Base-by-base conservation (phyloP, 441 rosid species). In the Macaranga tanarius region DNA sequence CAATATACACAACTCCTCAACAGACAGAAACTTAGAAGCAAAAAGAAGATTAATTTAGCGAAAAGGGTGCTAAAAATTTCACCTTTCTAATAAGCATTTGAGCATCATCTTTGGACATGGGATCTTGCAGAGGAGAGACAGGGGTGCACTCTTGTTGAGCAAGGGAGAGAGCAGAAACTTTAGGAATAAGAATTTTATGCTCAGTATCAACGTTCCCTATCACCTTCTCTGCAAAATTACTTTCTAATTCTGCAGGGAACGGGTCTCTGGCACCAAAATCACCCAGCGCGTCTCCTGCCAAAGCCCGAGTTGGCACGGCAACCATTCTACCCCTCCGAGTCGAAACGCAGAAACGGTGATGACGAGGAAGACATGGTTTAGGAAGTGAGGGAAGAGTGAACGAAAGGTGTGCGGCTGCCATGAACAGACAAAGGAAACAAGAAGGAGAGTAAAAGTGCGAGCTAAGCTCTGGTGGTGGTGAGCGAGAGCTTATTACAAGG, bases 181-280 rank as follows among this genome's bases (percentile, higher is more conserved):
- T 83, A 20, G 97, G 99, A 44, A 95, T 95, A 19, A 95, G 82
- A 75, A 90, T 89, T 83, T 86, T 95, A 73, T 90, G 97, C 77
- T 95, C 97, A 15, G 94, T 89, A 80, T 84, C 71, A 65, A 71
- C 77, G 55, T 77, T 69, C 0, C 97, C 97, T 75, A 89, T 69
- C 42, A 95, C 99, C 81, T 85, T 95, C 16, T 92, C 99, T 4
- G 71, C 99, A 83, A 94, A 94, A 1, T 76, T 73, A 59, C 97
- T 94, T 48, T 87, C 97, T 62, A 94, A 8, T 79, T 94, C 99
- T 52, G 78, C 90, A 31, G 98, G 95, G 65, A 89, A 92, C 5
- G 96, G 98, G 84, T 92, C 97, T 48, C 97, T 84, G 13, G 90
- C 95, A 16, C 98, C 97, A 54, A 90, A 92, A 72, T 94, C 98